Evolutionary conservation across 495 filamentous ascomycete genomes (phyloP).

Genomic region (Pseudotulostoma volvatum): DNA sequence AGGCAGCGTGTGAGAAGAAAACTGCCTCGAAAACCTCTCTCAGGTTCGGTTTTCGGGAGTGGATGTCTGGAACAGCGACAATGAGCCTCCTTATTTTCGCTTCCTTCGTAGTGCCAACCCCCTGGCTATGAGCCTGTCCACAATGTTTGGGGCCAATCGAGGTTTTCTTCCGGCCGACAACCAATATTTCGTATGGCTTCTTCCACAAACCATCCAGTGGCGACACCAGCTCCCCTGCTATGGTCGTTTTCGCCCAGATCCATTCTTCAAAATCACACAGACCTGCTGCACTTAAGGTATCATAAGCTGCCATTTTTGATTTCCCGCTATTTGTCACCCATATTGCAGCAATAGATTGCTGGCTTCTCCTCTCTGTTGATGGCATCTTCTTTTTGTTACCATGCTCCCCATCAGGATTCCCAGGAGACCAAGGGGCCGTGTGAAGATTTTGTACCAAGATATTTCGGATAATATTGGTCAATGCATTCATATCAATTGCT

Average conservation of each 20-base stretch:
- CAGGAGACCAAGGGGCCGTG: neutral
- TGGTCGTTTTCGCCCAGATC: slow-evolving; percentile 80
- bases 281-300: slow-evolving; percentile 43
- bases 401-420: neutral
- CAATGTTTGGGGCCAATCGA: too few species aligned
- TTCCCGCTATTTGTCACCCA: slow-evolving; percentile 78
- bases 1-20: slow-evolving; percentile 15
- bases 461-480: slow-evolving; percentile 14
- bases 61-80: slow-evolving; percentile 70
- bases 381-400: neutral
- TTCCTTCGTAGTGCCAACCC: slow-evolving; percentile 1
- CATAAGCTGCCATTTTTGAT: slow-evolving; percentile 40
- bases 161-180: slow-evolving; percentile 46
- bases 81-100: slow-evolving; percentile 34
- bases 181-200: slow-evolving; percentile 72
- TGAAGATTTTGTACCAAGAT: slow-evolving; percentile 17
- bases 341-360: slow-evolving; percentile 35
- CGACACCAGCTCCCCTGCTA: slow-evolving; percentile 49
- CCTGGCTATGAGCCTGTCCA: too few species aligned
- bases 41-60: slow-evolving; percentile 76
- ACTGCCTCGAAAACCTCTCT: slow-evolving; percentile 38
- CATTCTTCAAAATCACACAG: slow-evolving; percentile 63
- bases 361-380: slow-evolving; percentile 3
- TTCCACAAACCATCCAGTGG: slow-evolving; percentile 54
- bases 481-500: slow-evolving; percentile 16